phyloP scores from a whole-genome alignment of 1,284 basidiomycete genomes.

The Uromyces viciae-fabae region DNA sequence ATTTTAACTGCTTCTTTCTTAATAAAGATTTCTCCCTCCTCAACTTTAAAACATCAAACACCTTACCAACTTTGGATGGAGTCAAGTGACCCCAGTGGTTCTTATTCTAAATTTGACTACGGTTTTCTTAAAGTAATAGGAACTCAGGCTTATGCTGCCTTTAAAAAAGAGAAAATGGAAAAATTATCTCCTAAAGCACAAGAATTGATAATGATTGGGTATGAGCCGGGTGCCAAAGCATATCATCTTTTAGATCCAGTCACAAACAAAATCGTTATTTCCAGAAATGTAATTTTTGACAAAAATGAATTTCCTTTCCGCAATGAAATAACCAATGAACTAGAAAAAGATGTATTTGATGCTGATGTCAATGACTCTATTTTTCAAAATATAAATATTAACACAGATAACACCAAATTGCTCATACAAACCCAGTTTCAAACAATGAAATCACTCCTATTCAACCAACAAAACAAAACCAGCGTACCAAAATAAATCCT shows the following conservation, averaged over 20 bases:
- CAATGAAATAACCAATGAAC: too few relatives aligned
- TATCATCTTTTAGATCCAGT: neutral
- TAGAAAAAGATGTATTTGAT: too few relatives aligned
- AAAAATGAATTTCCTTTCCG: neutral
- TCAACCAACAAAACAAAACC: neutral
- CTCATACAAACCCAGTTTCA: too few relatives aligned
- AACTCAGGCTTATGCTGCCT: neutral
- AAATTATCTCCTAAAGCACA: neutral
- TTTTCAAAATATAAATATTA: too few relatives aligned
- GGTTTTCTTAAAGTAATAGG: neutral
- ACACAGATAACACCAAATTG: too few relatives aligned
- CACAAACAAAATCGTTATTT: constrained; percentile 3
- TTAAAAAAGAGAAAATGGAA: neutral
- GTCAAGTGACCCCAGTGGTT: neutral
- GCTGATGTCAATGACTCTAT: too few relatives aligned
- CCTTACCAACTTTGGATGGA: neutral
- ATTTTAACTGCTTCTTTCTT: too few relatives aligned
- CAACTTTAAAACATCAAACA: neutral
- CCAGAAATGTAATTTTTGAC: neutral
- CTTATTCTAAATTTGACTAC: neutral
- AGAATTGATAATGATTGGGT: neutral
- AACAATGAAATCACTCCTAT: too few relatives aligned
- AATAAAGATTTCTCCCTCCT: neutral
- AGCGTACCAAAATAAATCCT: too few relatives aligned
- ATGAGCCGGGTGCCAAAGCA: neutral